Base-by-base conservation (phyloP, 2,329 filamentous ascomycete genomes). In the Alternaria arborescens region DNA sequence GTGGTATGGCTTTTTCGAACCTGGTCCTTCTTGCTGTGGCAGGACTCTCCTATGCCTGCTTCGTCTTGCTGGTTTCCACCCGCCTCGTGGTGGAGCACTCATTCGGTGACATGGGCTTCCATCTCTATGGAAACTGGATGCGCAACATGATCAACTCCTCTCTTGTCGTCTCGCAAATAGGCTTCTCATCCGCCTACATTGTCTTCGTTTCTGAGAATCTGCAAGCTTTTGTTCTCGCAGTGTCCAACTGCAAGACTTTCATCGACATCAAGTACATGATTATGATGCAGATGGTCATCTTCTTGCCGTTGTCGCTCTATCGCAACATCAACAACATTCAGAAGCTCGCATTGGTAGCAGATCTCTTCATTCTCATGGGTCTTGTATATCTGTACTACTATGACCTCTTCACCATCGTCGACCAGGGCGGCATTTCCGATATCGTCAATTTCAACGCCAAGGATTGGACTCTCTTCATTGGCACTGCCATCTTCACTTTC, bases 401-500 rank as follows among this genome's bases (percentile, higher is more conserved):
- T 80, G 95, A 98, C 74, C 85, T 98, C 65, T 83, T 91, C 68
- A 97, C 94, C 2, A 89, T 99, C 52, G 88, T 88, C 64, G 83
- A 82, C 48, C 85, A 92, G 55, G 82, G 86, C 58, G 93, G 93
- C 12, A 81, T 97, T 24, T 86, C 93, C 5, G 95, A 99, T 76
- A 94, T 98, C 73, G 87, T 91, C 69, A 86, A 91, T 73, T 98
- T 99, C 85, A 99, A 99, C 82, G 80, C 90, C 41, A 88, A 91
- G 62, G 90, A 93, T 77, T 99, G 96, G 95, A 97, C 95, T 0
- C 86, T 99, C 5, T 98, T 99, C 78, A 99, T 99, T 71, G 96
- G 95, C 63, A 99, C 96, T 0, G 95, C 96, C 28, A 98, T 99
- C 77, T 99, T 99, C 82, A 98, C 95, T 0, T 99, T 98, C 75